Evolutionary conservation across 768 basidiomycete genomes (phyloP), one percentile per base, ranked within the genome.

Genomic region (Leccinum incarnatum): DNA sequence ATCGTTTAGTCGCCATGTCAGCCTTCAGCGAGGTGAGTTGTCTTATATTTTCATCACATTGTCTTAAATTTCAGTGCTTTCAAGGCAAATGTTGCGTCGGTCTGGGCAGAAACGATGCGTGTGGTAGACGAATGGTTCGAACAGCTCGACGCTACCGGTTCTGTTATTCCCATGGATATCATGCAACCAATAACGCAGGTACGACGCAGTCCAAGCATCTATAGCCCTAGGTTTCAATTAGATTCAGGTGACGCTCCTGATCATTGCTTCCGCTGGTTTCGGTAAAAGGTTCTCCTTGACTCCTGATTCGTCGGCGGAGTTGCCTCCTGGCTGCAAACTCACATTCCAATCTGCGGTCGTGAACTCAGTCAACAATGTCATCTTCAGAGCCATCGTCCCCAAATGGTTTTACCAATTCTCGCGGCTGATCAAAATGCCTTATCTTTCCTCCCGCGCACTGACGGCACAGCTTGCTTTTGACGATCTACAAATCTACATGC

Each of bases 11-110:
- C 1, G 70, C 80, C 25, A 80, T 78, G 54, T 76, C 79, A 7
- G 82, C 82, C 1, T 83, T 83, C 67, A 81, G 75, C 49, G 82
- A 83, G 70, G 81, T 71, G 55, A 51, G 67, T 49, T 17, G 17
- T 30, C 12, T 36, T 19, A 45, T 7, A 25, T 12, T 34, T 21
- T 23, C 11, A 10, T 53, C 23, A 5, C 9, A n/a, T 42, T 23
- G 23, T 23, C 23, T 10, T 57, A 27, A 19, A 64, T 21, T 1
- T 29, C 36, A 1, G 2, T 45, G 2, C 10, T 32, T 1, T 12
- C 30, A 55, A 82, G 80, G 73, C 76, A 12, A 80, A 82, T 30
- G 72, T 77, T 56, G 75, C 78, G 5, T 68, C 81, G 17, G 80
- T 80, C 5, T 83, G 81, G 82, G 65, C 68, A 17, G 80, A 82